Conservation (phyloP, 306 rosid species). For the Quercus aquifolioides region DNA sequence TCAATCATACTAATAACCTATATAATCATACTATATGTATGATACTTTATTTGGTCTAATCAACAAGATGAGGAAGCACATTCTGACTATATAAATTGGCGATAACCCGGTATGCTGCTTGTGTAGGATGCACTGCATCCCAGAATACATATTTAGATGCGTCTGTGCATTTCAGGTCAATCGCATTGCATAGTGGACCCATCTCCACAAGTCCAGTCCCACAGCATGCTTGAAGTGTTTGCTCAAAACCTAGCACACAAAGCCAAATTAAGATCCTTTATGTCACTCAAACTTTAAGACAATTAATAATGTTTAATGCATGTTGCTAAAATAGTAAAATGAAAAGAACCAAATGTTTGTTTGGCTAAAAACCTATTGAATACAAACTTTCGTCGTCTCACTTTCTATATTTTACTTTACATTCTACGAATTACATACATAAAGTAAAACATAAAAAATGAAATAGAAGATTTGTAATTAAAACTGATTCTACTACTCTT, state of each 20-base stretch:
- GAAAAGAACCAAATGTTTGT: too few species aligned
- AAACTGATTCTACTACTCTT: too few species aligned
- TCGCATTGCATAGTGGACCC: slow-evolving; percentile 32
- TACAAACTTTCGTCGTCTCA: too few species aligned
- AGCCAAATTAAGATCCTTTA: not conserved
- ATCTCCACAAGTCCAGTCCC: slow-evolving; percentile 47
- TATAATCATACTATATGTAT: not conserved
- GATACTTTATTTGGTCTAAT: not conserved
- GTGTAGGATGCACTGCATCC: slow-evolving; percentile 44
- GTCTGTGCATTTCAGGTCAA: slow-evolving; percentile 28
- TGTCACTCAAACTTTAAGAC: not conserved
- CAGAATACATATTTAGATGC: slow-evolving; percentile 42
- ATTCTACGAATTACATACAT: too few species aligned
- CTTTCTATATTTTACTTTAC: too few species aligned
- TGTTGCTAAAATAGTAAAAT: not conserved
- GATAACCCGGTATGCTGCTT: slow-evolving; percentile 20
- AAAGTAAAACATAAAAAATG: too few species aligned
- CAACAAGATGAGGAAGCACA: slow-evolving; percentile 19
- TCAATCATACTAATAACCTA: slow-evolving; percentile 44
- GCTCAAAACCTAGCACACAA: slow-evolving; percentile 18
- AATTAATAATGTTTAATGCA: not conserved
- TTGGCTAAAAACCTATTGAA: too few species aligned
- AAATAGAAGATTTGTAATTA: too few species aligned
- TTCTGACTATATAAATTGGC: not conserved
- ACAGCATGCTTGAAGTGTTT: slow-evolving; percentile 41